Evolutionary conservation across 1,139 yeast species (phyloP), one percentile per base, ranked within the genome.

Genomic region (Suhomyces bolitotheri): DNA sequence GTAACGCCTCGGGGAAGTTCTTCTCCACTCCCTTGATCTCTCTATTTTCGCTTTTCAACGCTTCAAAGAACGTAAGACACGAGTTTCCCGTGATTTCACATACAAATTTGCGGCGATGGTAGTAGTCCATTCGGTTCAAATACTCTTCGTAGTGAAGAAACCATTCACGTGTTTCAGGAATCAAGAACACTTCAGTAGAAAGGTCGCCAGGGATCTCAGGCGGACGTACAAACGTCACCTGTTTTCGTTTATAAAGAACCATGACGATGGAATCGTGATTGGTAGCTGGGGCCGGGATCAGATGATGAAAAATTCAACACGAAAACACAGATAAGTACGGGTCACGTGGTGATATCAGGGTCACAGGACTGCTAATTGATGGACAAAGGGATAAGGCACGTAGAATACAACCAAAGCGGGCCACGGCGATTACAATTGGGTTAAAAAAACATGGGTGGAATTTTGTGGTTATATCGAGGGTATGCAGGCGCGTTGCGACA

Each of bases 41-140:
- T 33, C 60, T 61, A 43, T 70, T 73, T 62, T 92, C 98, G 47
- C 87, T 80, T 40, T 80, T 78, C 31, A 78, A 69, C 0, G 98
- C 98, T 53, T 92, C 95, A 56, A 89, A 89, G 57, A 78, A 92
- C 0, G 96, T 87, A 39, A 90, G 71, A 51, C 95, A 84, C 13
- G 96, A 84, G 52, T 89, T 88, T 16, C 98, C 98, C 0, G 97
- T 88, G 38, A 92, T 83, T 64, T 92, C 98, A 64, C 97, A 92
- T 5, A 89, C 95, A 62, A 92, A 92, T 56, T 87, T 84, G 46
- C 80, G 78, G 41, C 80, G 75, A 44, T 73, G 74, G 58, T 83
- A 85, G 58, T 81, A 84, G 56, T 84, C 89, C 65, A 83, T 62
- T 36, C 90, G 62, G 12, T 63, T 61, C 38, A 92, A 64, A 54